Conservation (phyloP, 108 stramenopile species). For the Skeletonema grethae region DNA sequence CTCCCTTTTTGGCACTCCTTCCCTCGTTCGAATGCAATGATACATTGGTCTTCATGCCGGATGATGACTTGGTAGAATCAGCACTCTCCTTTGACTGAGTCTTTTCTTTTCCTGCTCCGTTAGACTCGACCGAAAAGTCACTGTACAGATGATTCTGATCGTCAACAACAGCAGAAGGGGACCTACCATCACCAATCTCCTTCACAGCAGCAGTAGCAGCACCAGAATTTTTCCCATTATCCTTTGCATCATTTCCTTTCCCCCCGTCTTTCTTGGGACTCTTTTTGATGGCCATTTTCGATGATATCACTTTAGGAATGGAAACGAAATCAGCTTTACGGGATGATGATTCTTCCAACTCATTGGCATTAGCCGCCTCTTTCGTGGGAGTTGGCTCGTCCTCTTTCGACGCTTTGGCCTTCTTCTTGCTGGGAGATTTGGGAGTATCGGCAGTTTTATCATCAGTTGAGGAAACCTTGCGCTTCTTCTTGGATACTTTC, state of each 20-base stretch:
- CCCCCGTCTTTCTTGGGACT: too few species aligned
- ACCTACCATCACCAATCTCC: too few species aligned
- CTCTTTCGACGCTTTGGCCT: neutral
- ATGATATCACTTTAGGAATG: too few species aligned
- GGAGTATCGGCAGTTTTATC: neutral
- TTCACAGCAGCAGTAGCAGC: too few species aligned
- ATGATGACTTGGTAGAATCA: neutral
- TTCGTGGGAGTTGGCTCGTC: neutral
- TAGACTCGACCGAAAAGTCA: too few species aligned
- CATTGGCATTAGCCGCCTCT: neutral
- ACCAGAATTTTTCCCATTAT: too few species aligned
- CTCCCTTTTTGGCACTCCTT: neutral
- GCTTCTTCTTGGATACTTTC: slow-evolving; percentile 1
- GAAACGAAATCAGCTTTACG: too few species aligned
- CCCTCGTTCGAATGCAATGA: neutral
- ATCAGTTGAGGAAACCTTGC: neutral
- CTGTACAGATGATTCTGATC: too few species aligned
- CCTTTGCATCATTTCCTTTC: too few species aligned
- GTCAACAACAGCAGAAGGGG: too few species aligned
- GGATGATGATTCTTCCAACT: neutral
- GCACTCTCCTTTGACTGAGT: neutral
- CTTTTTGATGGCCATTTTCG: too few species aligned
- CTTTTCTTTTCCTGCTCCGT: neutral
- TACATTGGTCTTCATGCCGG: neutral
- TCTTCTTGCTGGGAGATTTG: neutral